Percentiles rank a stretch among this genome's conserved stretches.
These are phyloP conservation scores for Kodamaea fukazawae DNA, from an alignment of 805 yeast genomes.

Conservation along the genomic window DNA sequence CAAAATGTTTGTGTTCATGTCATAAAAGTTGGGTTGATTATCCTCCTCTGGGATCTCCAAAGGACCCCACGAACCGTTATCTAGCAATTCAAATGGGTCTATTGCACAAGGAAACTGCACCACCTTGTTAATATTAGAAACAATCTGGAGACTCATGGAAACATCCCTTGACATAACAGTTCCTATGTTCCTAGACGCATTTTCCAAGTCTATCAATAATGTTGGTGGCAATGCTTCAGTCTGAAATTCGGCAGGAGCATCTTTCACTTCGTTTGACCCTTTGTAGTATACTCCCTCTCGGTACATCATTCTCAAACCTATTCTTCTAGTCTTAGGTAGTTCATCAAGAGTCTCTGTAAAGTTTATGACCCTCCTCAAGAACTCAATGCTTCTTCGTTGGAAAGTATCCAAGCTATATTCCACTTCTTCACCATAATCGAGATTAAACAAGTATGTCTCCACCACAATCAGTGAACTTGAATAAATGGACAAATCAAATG, in stretches of 20 bases:
- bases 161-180: background rate
- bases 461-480: background rate
- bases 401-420: background rate
- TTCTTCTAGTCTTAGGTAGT: background rate
- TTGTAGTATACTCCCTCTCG: no score
- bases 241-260: background rate
- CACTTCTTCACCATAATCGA: background rate
- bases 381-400: background rate
- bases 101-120: background rate
- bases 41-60: background rate
- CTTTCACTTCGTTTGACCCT: background rate
- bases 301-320: background rate
- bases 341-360: background rate
- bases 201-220: background rate
- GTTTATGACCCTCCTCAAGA: background rate
- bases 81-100: background rate
- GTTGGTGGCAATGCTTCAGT: background rate
- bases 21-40: no score
- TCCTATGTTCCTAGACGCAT: background rate
- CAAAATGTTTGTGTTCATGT: no score
- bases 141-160: background rate
- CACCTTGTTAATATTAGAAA: background rate
- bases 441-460: constrained; percentile 1
- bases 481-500: background rate
- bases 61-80: background rate